Percentiles rank a stretch among this genome's conserved stretches.
Conservation (phyloP, 768 basidiomycete genomes). For the Termitomyces sp. region DNA sequence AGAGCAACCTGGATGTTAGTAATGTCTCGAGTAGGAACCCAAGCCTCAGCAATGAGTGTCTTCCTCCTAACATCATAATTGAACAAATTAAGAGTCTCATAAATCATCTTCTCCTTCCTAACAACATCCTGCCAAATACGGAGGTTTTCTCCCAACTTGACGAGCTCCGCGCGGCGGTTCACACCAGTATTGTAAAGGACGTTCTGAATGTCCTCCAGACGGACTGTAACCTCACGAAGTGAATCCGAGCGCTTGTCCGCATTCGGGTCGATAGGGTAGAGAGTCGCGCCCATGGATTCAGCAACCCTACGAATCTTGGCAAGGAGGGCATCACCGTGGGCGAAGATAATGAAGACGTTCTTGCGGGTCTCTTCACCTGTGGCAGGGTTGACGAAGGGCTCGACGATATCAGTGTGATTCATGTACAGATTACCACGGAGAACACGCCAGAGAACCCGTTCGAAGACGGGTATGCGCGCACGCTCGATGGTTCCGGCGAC, state of each 20-base stretch:
- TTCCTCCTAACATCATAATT: constrained; percentile 92
- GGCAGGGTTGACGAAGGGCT: constrained; percentile 85
- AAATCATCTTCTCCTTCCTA: constrained; percentile 92
- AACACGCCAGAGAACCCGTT: constrained; percentile 97
- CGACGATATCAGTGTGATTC: constrained; percentile 95
- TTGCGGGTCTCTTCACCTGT: constrained; percentile 85
- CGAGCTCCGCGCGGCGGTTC: constrained; percentile 77
- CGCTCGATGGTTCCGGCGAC: constrained; percentile 97
- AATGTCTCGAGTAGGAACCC: constrained; percentile 95
- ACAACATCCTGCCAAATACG: constrained; percentile 93
- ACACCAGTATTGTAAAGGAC: constrained; percentile 86
- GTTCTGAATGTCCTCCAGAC: constrained; percentile 87
- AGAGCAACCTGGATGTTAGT: constrained; percentile 80
- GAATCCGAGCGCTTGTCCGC: constrained; percentile 89
- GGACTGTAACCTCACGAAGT: constrained; percentile 79
- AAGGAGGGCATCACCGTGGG: constrained; percentile 88
- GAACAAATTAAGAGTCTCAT: constrained; percentile 92
- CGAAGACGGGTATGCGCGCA: constrained; percentile 85
- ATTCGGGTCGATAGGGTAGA: constrained; percentile 95
- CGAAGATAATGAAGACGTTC: constrained; percentile 99
- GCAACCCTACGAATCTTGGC: constrained; percentile 97
- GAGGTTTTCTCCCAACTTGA: constrained; percentile 79
- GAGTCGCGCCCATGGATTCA: constrained; percentile 97
- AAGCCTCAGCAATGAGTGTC: constrained; percentile 95
- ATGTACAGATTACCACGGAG: constrained; percentile 97